Percentiles rank a stretch among this genome's conserved stretches.
Conservation (phyloP, 192 early-diverging fungal genomes). For the Linnemannia exigua region DNA sequence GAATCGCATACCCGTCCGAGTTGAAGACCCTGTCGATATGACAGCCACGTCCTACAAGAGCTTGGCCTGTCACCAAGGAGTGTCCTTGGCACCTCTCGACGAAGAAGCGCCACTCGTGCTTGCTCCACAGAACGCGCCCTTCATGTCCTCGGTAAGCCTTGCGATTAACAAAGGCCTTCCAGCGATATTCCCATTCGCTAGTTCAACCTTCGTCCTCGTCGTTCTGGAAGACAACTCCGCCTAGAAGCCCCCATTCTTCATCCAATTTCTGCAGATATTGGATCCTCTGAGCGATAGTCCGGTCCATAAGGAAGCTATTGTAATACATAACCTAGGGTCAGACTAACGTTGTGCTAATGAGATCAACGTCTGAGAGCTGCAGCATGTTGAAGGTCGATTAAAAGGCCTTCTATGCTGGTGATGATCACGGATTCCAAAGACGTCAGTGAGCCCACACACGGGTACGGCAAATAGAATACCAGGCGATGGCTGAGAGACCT, state of each 20-base stretch:
- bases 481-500: neutral
- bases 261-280: conserved; percentile 13
- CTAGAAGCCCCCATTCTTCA: conserved; percentile 12
- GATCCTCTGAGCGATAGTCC: neutral
- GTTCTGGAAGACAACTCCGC: conserved; percentile 6
- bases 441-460: neutral
- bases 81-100: conserved; percentile 8
- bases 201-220: conserved; percentile 13
- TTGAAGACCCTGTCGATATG: conserved; percentile 16
- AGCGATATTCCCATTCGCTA: conserved; percentile 11
- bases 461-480: neutral
- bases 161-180: neutral
- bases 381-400: too few relatives aligned
- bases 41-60: neutral
- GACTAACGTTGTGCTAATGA: too few relatives aligned
- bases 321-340: neutral
- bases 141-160: neutral
- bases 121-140: conserved; percentile 2
- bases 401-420: too few relatives aligned
- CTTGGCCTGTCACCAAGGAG: conserved; percentile 21
- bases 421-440: neutral
- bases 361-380: too few relatives aligned
- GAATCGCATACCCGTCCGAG: neutral
- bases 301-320: conserved; percentile 1
- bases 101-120: conserved; percentile 25